Evolutionary conservation across 106 monocot genomes (phyloP).

Genomic region (Narthecium ossifragum): DNA sequence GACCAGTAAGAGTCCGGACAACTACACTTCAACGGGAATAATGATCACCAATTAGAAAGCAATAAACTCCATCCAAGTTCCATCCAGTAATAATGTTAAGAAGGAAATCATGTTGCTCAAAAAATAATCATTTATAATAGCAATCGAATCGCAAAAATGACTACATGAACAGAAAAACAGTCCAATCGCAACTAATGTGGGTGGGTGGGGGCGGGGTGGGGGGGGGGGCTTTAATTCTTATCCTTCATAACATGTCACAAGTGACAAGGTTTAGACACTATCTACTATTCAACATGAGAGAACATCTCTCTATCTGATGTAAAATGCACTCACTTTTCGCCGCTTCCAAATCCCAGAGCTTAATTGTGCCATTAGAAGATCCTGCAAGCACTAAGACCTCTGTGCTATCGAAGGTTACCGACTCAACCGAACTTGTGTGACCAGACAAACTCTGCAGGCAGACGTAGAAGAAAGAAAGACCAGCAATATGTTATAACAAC

Average conservation of each 20-base stretch:
- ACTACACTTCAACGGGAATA: constrained; percentile 44
- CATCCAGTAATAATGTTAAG: constrained; percentile 2
- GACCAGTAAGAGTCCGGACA: constrained; percentile 75
- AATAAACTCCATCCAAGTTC: not conserved
- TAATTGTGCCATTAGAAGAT: constrained; percentile 74
- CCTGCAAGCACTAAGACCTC: constrained; percentile 84
- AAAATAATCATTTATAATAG: too few relatives aligned
- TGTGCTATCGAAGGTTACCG: constrained; percentile 69
- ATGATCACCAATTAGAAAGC: constrained; percentile 7
- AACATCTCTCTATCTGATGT: too few relatives aligned
- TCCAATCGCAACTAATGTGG: too few relatives aligned
- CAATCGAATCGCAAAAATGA: too few relatives aligned
- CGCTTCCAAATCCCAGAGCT: constrained; percentile 94
- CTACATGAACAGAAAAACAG: too few relatives aligned
- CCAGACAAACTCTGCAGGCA: constrained; percentile 74
- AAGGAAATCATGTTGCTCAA: not conserved
- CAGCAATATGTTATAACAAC: not conserved
- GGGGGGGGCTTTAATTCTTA: too few relatives aligned
- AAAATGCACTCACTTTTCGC: constrained; percentile 82
- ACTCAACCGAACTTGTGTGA: constrained; percentile 66
- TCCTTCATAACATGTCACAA: too few relatives aligned
- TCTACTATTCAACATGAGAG: not conserved
- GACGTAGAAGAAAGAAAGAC: not conserved
- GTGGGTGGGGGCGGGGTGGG: too few relatives aligned
- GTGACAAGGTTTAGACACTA: too few relatives aligned